phyloP scores from a whole-genome alignment of 495 filamentous ascomycete species.

The Penicillium coprophilum region DNA sequence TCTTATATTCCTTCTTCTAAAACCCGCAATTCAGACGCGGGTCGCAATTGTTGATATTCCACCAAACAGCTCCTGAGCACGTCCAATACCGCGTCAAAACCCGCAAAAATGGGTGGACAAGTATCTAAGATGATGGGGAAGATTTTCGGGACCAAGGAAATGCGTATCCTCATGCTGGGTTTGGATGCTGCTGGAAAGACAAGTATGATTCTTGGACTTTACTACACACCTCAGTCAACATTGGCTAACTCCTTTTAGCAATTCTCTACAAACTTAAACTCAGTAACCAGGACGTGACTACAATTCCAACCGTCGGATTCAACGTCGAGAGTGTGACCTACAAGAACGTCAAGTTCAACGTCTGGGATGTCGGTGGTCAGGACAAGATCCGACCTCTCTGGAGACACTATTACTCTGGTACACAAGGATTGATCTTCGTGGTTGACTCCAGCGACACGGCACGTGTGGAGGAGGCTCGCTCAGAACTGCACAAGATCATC shows the following conservation, averaged over 20 bases:
- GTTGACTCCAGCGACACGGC: conserved; percentile 87
- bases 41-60: conserved; percentile 9
- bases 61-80: conserved; percentile 3
- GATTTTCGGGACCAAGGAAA: conserved; percentile 98
- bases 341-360: conserved; percentile 99
- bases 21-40: not conserved
- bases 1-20: not conserved
- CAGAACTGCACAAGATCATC: conserved; percentile 91
- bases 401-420: conserved; percentile 98
- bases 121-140: conserved; percentile 91
- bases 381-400: conserved; percentile 98
- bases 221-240: not conserved
- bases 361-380: conserved; percentile 99
- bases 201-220: conserved; percentile 52
- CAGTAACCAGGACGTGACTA: conserved; percentile 89
- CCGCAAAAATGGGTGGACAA: conserved; percentile 67
- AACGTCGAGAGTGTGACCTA: conserved; percentile 99
- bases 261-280: conserved; percentile 99
- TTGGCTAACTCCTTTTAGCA: conserved; percentile 46
- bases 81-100: conserved; percentile 19
- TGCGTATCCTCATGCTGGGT: conserved; percentile 96
- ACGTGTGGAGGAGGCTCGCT: conserved; percentile 84
- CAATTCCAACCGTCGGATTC: conserved; percentile 98
- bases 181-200: conserved; percentile 98
- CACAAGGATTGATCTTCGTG: conserved; percentile 97